Conservation (phyloP, 2,329 filamentous ascomycete genomes). For the Aspergillus piperis region DNA sequence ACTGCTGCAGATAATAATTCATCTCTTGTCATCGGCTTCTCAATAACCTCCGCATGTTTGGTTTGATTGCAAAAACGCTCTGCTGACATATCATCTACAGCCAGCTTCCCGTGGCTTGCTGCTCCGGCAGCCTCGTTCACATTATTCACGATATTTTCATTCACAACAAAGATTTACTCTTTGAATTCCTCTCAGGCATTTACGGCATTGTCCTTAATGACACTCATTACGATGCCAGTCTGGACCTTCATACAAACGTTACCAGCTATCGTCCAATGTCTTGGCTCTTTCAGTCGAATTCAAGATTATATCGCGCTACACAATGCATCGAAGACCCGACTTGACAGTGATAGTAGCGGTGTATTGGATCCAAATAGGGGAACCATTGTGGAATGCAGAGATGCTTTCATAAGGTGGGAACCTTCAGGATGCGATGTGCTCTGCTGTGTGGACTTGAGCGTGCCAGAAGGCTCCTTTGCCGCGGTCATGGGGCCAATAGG, state of each 20-base stretch:
- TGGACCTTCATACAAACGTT: background rate
- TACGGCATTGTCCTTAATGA: background rate
- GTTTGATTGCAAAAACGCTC: too few relatives aligned
- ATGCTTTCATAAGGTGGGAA: background rate
- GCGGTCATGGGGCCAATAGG: background rate
- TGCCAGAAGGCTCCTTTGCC: background rate
- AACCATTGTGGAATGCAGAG: background rate
- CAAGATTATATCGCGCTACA: background rate
- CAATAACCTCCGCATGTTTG: background rate
- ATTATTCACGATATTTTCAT: background rate
- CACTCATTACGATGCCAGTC: background rate
- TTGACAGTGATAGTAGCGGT: too few relatives aligned
- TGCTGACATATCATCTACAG: background rate
- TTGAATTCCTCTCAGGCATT: background rate
- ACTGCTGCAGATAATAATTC: too few relatives aligned
- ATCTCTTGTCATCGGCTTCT: background rate
- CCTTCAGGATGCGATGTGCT: background rate
- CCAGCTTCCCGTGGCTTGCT: background rate
- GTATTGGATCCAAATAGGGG: background rate
- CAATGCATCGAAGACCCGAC: too few relatives aligned
- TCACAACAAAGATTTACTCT: background rate
- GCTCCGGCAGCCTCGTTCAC: background rate
- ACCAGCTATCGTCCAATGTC: background rate
- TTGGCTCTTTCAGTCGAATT: background rate
- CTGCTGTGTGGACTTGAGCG: background rate